phyloP scores from a whole-genome alignment of 176 grass and related monocot species.

The Avena atlantica region DNA sequence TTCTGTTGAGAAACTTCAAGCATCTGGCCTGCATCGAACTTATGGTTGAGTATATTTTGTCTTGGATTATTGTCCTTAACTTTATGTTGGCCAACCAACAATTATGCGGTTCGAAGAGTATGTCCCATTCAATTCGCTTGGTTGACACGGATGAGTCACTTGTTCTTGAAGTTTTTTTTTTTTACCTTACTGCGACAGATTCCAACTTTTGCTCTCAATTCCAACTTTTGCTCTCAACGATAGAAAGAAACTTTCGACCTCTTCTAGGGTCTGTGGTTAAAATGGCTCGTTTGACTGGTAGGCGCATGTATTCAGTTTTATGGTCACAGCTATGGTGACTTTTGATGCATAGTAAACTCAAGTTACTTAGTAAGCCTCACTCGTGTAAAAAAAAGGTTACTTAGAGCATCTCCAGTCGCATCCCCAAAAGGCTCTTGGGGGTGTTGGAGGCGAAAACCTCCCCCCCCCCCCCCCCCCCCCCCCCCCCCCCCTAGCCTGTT shows the following conservation, averaged over 20 bases:
- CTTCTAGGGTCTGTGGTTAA: neutral
- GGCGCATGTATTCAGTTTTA: too few relatives aligned
- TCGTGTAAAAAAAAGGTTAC: too few relatives aligned
- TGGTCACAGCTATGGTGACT: too few relatives aligned
- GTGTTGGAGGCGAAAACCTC: too few relatives aligned
- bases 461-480: too few relatives aligned
- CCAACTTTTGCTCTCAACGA: slow-evolving; percentile 13
- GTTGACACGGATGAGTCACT: neutral
- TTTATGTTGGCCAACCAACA: neutral
- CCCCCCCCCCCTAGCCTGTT: too few relatives aligned
- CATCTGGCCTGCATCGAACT: neutral
- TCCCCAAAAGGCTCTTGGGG: too few relatives aligned
- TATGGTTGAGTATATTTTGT: neutral
- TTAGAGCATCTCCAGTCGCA: too few relatives aligned
- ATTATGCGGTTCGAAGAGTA: neutral
- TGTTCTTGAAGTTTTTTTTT: neutral
- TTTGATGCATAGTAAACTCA: too few relatives aligned
- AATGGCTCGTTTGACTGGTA: too few relatives aligned
- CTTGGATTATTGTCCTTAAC: neutral
- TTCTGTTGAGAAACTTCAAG: neutral
- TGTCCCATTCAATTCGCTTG: neutral
- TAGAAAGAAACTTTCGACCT: too few relatives aligned
- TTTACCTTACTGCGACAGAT: neutral
- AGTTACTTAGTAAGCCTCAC: too few relatives aligned
- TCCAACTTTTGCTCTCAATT: slow-evolving; percentile 30